Conservation (phyloP, 2,329 filamentous ascomycete genomes). For the Penicillium sp. region DNA sequence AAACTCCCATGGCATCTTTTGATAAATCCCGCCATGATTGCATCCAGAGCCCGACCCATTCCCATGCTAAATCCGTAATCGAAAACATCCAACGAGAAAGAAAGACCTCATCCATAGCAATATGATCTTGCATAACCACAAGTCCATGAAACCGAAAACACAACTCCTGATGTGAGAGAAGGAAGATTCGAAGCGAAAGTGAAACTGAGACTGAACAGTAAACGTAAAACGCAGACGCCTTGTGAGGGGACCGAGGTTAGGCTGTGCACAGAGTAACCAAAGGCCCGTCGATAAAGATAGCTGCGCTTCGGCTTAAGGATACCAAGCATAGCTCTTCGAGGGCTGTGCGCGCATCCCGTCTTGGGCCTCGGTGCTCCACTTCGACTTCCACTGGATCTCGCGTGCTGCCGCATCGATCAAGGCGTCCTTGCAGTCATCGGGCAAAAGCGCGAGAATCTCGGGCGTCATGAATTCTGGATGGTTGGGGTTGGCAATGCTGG, state of each 20-base stretch:
- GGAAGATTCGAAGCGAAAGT: not conserved
- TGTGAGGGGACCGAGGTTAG: too few species aligned
- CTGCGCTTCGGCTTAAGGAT: constrained; percentile 28
- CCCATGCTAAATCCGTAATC: constrained; percentile 1
- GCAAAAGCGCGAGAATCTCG: constrained; percentile 48
- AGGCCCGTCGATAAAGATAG: not conserved
- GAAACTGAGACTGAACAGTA: not conserved
- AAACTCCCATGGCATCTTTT: constrained; percentile 15
- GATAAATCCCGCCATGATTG: constrained; percentile 2
- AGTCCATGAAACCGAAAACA: not conserved
- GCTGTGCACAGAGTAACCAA: not conserved
- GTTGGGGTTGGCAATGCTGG: constrained; percentile 37
- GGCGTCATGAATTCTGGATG: constrained; percentile 41
- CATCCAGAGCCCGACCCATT: not conserved
- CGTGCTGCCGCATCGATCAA: constrained; percentile 68
- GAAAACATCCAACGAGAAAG: not conserved
- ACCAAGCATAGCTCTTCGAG: constrained; percentile 45
- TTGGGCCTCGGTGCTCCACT: constrained; percentile 70
- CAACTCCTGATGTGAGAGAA: not conserved
- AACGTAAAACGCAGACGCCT: too few species aligned
- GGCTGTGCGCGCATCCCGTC: constrained; percentile 47
- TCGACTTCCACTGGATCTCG: constrained; percentile 71
- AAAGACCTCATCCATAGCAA: not conserved
- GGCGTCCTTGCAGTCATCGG: constrained; percentile 63
- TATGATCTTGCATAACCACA: not conserved